A percentile compares a stretch with the other conserved stretches of the same genome.
phyloP scores from a whole-genome alignment of 2,329 filamentous ascomycete genomes.

The Cadophora luteo-olivacea region DNA sequence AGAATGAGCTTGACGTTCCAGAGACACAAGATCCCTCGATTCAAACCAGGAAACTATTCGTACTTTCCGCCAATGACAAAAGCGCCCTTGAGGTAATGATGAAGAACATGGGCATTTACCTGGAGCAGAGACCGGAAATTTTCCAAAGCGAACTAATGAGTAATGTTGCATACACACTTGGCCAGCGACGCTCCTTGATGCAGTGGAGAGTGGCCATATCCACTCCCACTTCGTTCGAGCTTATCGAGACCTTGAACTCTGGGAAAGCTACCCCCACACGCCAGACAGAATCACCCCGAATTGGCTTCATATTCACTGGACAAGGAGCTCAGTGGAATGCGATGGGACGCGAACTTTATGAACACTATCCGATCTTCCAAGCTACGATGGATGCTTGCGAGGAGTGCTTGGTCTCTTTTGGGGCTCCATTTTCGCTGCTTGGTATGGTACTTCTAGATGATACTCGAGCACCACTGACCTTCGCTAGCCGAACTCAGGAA shows the following conservation, averaged over 20 bases:
- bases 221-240: slow-evolving; percentile 37
- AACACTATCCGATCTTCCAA: slow-evolving; percentile 36
- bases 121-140: slow-evolving; percentile 42
- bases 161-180: slow-evolving; percentile 43
- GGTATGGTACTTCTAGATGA: slow-evolving; percentile 21
- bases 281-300: slow-evolving; percentile 32
- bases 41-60: slow-evolving; percentile 43
- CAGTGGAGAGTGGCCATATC: slow-evolving; percentile 40
- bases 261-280: slow-evolving; percentile 40
- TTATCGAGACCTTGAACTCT: slow-evolving; percentile 43
- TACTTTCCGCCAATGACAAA: slow-evolving; percentile 41
- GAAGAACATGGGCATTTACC: slow-evolving; percentile 41
- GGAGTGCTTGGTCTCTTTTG: slow-evolving; percentile 42
- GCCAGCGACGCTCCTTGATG: slow-evolving; percentile 39
- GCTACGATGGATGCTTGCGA: slow-evolving; percentile 41
- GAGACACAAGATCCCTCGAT: slow-evolving; percentile 27
- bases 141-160: slow-evolving; percentile 42
- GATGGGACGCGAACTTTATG: slow-evolving; percentile 40
- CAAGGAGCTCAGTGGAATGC: slow-evolving; percentile 41
- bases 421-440: slow-evolving; percentile 36
- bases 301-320: slow-evolving; percentile 41
- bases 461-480: slow-evolving; percentile 25
- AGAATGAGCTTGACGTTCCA: slow-evolving; percentile 35
- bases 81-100: slow-evolving; percentile 37
- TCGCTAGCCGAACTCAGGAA: slow-evolving; percentile 30